phyloP scores from a whole-genome alignment of 371 early-diverging fungal species.

The Rhizomucor miehei region DNA sequence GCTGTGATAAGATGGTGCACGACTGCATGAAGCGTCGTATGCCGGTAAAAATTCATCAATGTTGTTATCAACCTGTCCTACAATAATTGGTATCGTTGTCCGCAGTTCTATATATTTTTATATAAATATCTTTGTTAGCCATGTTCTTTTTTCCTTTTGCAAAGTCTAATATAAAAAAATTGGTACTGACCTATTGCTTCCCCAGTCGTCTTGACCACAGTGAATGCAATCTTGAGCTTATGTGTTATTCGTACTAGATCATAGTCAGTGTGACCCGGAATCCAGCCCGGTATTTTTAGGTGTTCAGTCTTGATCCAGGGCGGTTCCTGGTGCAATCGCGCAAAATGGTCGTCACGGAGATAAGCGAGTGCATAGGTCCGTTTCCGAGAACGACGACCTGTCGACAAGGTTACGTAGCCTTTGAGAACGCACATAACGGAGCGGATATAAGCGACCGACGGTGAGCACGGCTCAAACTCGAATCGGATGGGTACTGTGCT shows the following conservation, averaged over 20 bases:
- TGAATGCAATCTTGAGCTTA: slow-evolving; percentile 30
- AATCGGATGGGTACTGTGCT: slow-evolving; percentile 37
- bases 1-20: slow-evolving; percentile 11
- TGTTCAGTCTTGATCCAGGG: slow-evolving; percentile 24
- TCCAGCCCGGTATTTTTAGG: slow-evolving; percentile 17
- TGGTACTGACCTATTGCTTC: slow-evolving; percentile 39
- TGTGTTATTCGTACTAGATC: slow-evolving; percentile 35
- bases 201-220: slow-evolving; percentile 28
- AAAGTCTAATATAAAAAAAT: too few relatives aligned
- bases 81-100: slow-evolving; percentile 30
- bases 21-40: slow-evolving; percentile 15
- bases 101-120: slow-evolving; percentile 23
- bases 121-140: neutral
- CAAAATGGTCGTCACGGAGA: slow-evolving; percentile 28
- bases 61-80: slow-evolving; percentile 14
- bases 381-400: slow-evolving; percentile 14
- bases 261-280: slow-evolving; percentile 18
- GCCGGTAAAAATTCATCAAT: slow-evolving; percentile 9
- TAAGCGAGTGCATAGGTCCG: slow-evolving; percentile 17
- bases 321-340: neutral
- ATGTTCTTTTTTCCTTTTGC: slow-evolving; percentile 8
- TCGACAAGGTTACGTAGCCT: slow-evolving; percentile 20
- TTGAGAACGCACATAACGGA: slow-evolving; percentile 27
- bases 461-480: slow-evolving; percentile 25
- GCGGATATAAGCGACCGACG: slow-evolving; percentile 20